Base-by-base conservation (phyloP, 192 early-diverging fungal species). In the Ramicandelaber brevisporus region DNA sequence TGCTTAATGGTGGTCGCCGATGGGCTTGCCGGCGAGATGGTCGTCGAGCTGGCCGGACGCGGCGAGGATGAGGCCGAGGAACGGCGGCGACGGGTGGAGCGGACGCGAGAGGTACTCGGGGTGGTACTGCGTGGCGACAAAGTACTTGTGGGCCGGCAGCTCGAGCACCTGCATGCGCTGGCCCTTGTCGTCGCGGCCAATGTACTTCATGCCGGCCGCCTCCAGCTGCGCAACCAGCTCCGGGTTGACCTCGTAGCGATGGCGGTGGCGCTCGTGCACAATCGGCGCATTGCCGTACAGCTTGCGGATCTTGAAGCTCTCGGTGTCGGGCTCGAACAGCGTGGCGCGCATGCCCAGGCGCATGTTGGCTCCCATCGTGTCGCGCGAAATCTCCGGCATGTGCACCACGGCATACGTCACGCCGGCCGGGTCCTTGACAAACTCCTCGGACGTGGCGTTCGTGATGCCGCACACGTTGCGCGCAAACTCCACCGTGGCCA, bases 161-260 rank as follows among this genome's bases (percentile, higher is more conserved):
- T 98, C 93, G 15, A 96, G 36, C 32, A 98, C 83, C 59, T 95
- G 89, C 93, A 98, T 98, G 33, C 93, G 84, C 50, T 93, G 66
- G 20, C 83, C 86, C 23, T 77, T 80, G 37, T 92, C 84, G 36
- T 97, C 92, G 26, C 72, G 65, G 30, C 88, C 92, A 21, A 95
- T 68, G 60, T 95, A 95, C 8, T 57, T 39, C 38, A 95, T 34
- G 2, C 92, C 92, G 19, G 76, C 62, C 3, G 40, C 42, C 53
- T 92, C 88, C 14, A 96, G 48, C 25, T 56, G 49, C 8, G 46
- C 26, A 7, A 89, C 74, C 34, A 62, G 59, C 26, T 70, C 61
- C 6, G 89, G 89, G 56, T 96, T 98, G 30, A 98, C 79, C 61
- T 98, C 93, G 53, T 96, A 98, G 15, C 92, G 71, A 41, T 97